These are phyloP conservation scores for Strobilomyces echinocephalus DNA, from an alignment of 768 basidiomycete genomes.

Conservation along the genomic window DNA sequence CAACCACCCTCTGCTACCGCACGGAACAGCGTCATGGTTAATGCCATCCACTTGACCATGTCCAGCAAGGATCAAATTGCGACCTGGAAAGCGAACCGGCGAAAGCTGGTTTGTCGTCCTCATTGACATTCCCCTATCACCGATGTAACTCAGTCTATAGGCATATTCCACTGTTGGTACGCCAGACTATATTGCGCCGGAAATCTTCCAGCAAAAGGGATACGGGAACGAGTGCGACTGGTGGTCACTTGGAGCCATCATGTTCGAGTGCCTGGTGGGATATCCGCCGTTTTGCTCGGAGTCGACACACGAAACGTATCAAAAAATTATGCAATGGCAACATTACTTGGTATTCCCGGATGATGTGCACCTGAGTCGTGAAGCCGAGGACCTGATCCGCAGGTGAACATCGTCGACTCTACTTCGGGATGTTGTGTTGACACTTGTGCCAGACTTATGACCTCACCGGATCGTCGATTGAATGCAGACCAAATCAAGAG, in stretches of 20 bases:
- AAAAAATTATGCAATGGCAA: slow-evolving; percentile 96
- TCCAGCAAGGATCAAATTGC: slow-evolving; percentile 89
- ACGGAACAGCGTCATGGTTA: slow-evolving; percentile 95
- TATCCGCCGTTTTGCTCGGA: slow-evolving; percentile 97
- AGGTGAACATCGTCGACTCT: slow-evolving; percentile 43
- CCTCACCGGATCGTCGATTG: slow-evolving; percentile 73
- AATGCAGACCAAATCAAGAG: slow-evolving; percentile 82
- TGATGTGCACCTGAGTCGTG: slow-evolving; percentile 87
- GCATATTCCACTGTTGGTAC: slow-evolving; percentile 98
- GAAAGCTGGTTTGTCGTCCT: slow-evolving; percentile 73
- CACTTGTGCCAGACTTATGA: slow-evolving; percentile 59
- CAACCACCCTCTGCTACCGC: slow-evolving; percentile 43
- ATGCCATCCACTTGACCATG: slow-evolving; percentile 95
- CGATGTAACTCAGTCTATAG: slow-evolving; percentile 34
- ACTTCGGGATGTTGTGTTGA: slow-evolving; percentile 1
- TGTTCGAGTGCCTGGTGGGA: slow-evolving; percentile 96
- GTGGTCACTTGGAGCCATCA: slow-evolving; percentile 99
- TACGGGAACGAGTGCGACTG: slow-evolving; percentile 98
- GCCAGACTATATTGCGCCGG: slow-evolving; percentile 94
- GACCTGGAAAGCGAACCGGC: slow-evolving; percentile 97
- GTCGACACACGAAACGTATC: slow-evolving; percentile 94
- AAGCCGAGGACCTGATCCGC: slow-evolving; percentile 85
- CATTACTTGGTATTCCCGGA: slow-evolving; percentile 85
- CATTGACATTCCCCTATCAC: neutral
- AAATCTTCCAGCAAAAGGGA: slow-evolving; percentile 95